These are phyloP conservation scores for Myrmaecium sp. DNA, from an alignment of 2,329 filamentous ascomycete genomes.

Conservation along the genomic window DNA sequence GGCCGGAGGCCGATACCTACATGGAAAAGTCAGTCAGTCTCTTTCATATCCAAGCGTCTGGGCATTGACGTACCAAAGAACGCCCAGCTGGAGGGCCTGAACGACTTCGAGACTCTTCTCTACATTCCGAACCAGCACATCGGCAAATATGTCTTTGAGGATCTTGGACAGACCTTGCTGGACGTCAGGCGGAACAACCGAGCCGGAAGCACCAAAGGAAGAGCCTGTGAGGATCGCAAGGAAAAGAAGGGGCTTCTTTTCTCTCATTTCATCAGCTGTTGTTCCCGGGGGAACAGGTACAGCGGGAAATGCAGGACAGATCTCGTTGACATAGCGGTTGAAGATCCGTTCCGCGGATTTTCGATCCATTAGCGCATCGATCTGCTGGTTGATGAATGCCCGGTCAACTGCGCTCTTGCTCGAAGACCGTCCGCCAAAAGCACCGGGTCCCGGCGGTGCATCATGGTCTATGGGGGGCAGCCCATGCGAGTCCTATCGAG, in stretches of 20 bases:
- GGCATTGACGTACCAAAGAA: conserved; percentile 54
- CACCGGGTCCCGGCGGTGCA: neutral
- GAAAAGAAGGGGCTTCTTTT: conserved; percentile 42
- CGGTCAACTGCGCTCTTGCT: conserved; percentile 14
- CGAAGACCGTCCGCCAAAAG: neutral
- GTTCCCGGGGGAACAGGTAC: conserved; percentile 39
- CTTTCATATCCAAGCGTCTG: neutral
- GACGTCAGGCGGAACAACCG: conserved; percentile 30
- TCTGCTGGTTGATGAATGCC: conserved; percentile 18
- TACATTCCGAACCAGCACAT: conserved; percentile 56
- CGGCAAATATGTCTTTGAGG: conserved; percentile 54
- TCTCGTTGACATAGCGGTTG: conserved; percentile 35
- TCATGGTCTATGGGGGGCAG: too few species aligned
- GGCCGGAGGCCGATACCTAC: conserved; percentile 63
- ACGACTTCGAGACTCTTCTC: conserved; percentile 73
- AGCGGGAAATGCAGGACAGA: conserved; percentile 38
- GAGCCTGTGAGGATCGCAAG: conserved; percentile 39
- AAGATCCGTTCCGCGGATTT: conserved; percentile 40
- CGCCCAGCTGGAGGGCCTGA: conserved; percentile 57
- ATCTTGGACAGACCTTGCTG: conserved; percentile 51
- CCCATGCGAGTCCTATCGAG: too few species aligned
- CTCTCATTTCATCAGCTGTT: conserved; percentile 36
- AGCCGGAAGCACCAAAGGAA: conserved; percentile 27
- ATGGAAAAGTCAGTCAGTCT: neutral
- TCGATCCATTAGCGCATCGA: conserved; percentile 32